These are phyloP conservation scores for Tieghemostelium lacteum DNA, from an alignment of 78 protist genomes.

Conservation along the genomic window DNA sequence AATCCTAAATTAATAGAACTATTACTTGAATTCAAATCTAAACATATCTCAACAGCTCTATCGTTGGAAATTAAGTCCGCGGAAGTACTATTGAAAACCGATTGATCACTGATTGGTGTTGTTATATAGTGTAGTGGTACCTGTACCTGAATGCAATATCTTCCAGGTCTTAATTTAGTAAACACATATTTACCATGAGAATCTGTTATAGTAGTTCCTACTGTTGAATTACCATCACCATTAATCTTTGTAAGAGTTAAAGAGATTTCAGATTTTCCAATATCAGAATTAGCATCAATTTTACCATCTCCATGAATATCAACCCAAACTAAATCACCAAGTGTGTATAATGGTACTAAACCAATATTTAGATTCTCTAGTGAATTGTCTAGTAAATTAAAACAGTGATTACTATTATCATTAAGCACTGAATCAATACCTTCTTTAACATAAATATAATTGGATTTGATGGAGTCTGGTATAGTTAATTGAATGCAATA, in stretches of 20 bases:
- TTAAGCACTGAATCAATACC: constrained; percentile 5
- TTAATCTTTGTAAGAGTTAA: neutral
- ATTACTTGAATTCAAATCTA: no score
- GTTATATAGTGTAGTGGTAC: constrained; percentile 15
- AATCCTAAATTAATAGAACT: constrained; percentile 7
- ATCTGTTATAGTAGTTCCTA: constrained; percentile 15
- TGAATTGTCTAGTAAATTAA: neutral
- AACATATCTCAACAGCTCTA: neutral
- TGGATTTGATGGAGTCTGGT: neutral
- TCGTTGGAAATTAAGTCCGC: neutral
- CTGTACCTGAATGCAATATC: constrained; percentile 5
- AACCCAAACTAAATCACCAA: constrained; percentile 1
- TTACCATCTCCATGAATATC: constrained; percentile 14
- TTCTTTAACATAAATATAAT: no score
- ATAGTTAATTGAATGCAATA: constrained; percentile 21
- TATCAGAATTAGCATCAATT: neutral
- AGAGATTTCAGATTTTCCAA: neutral
- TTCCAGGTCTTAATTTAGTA: neutral
- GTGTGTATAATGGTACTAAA: constrained; percentile 2
- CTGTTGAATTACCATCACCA: neutral
- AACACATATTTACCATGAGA: neutral
- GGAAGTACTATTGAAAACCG: no score
- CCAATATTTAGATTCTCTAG: constrained; percentile 1
- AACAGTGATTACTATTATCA: neutral
- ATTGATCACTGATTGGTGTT: no score